These are phyloP conservation scores for Verticillium isaacii DNA, from an alignment of 2,329 filamentous ascomycete genomes.

Conservation along the genomic window DNA sequence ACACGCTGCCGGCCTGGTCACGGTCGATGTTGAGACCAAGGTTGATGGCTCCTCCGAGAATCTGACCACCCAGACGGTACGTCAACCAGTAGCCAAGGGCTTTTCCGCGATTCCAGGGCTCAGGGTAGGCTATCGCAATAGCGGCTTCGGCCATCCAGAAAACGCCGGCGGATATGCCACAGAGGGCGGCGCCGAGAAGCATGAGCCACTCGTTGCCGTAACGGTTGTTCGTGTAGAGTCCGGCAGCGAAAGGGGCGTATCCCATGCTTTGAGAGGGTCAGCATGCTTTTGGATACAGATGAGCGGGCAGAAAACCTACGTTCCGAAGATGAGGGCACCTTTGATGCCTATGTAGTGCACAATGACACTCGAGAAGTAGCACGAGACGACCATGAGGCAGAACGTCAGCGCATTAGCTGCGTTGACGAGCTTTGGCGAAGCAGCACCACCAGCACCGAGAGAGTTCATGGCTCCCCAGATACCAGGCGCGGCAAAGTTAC, in stretches of 20 bases:
- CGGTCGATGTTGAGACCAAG: slow-evolving; percentile 58
- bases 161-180: slow-evolving; percentile 65
- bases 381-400: slow-evolving; percentile 68
- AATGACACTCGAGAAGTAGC: slow-evolving; percentile 58
- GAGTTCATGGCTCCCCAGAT: slow-evolving; percentile 73
- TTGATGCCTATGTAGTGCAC: slow-evolving; percentile 68
- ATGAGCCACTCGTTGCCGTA: slow-evolving; percentile 66
- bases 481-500: slow-evolving; percentile 65
- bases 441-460: slow-evolving; percentile 63
- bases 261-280: slow-evolving; percentile 39
- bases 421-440: slow-evolving; percentile 63
- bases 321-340: slow-evolving; percentile 65
- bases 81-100: slow-evolving; percentile 66
- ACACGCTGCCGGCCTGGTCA: slow-evolving; percentile 57
- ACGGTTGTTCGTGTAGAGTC: slow-evolving; percentile 67
- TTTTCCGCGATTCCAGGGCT: slow-evolving; percentile 61
- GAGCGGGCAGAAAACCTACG: slow-evolving; percentile 31
- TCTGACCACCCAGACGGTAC: slow-evolving; percentile 56
- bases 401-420: slow-evolving; percentile 68
- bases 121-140: slow-evolving; percentile 67
- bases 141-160: slow-evolving; percentile 76
- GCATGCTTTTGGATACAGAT: background rate
- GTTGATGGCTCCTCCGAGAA: slow-evolving; percentile 68
- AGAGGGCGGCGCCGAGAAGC: slow-evolving; percentile 62
- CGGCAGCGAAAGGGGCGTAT: slow-evolving; percentile 67